These are phyloP conservation scores for Thelephora terrestris DNA, from an alignment of 1,284 basidiomycete genomes.

Conservation along the genomic window DNA sequence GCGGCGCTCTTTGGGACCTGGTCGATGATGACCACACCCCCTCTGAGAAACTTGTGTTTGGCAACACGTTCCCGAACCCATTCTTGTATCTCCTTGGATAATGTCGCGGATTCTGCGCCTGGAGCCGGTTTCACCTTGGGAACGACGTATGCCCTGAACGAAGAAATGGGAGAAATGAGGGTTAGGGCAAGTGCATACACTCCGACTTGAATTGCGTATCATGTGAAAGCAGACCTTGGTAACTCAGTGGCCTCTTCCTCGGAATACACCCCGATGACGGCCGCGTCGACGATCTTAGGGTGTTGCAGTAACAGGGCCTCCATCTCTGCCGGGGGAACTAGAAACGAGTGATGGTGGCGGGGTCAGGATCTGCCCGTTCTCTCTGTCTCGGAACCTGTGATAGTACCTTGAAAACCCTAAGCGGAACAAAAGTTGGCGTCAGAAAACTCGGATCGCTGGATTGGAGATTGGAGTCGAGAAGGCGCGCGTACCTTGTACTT, in stretches of 20 bases:
- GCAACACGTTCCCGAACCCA: conserved; percentile 61
- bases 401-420: neutral
- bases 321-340: conserved; percentile 78
- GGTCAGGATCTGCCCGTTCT: too few relatives aligned
- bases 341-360: neutral
- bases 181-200: neutral
- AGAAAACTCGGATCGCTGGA: neutral
- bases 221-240: conserved; percentile 40
- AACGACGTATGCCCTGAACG: conserved; percentile 59
- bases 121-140: conserved; percentile 30
- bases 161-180: neutral
- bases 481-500: conserved; percentile 65
- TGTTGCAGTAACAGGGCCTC: conserved; percentile 67
- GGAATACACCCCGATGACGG: conserved; percentile 53
- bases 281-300: conserved; percentile 60
- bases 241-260: conserved; percentile 57
- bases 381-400: neutral
- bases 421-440: too few relatives aligned
- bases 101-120: conserved; percentile 27
- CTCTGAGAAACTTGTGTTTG: conserved; percentile 54
- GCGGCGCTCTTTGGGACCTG: conserved; percentile 62
- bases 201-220: neutral
- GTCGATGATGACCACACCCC: conserved; percentile 49
- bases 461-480: neutral
- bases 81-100: conserved; percentile 39